phyloP scores from a whole-genome alignment of 2,329 filamentous ascomycete species.

The Aureobasidium sp. region DNA sequence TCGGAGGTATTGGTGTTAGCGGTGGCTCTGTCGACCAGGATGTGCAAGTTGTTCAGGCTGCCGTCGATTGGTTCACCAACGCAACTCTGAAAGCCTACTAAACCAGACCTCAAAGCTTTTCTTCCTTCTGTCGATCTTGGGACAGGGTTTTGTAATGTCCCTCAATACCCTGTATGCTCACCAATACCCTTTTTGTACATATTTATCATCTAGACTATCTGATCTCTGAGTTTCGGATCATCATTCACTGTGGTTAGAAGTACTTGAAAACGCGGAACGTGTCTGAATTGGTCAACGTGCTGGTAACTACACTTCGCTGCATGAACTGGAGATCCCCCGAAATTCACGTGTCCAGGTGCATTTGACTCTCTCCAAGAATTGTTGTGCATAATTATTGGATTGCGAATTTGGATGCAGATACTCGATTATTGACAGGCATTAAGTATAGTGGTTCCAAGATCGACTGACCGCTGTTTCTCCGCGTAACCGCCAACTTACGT shows the following conservation, averaged over 20 bases:
- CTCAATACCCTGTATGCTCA: not conserved
- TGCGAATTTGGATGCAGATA: not conserved
- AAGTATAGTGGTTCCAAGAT: not conserved
- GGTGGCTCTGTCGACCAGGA: conserved; percentile 26
- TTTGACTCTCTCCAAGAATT: not conserved
- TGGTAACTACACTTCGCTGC: not conserved
- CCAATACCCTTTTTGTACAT: not conserved
- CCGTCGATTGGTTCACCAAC: conserved; percentile 9
- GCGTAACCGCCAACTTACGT: not conserved
- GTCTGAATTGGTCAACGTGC: not conserved
- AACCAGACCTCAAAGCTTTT: not conserved
- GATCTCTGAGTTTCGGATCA: not conserved
- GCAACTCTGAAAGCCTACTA: not conserved
- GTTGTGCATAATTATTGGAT: not conserved
- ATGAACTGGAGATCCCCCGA: not conserved
- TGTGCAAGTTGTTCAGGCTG: conserved; percentile 18
- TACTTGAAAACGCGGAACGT: too few species aligned
- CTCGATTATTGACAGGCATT: not conserved
- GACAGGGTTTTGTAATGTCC: not conserved
- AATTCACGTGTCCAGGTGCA: not conserved
- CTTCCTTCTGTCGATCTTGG: not conserved
- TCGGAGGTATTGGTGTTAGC: conserved; percentile 25
- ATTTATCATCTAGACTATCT: not conserved
- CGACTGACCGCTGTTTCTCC: not conserved
- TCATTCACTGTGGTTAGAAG: not conserved